Percentiles rank a stretch among this genome's conserved stretches.
phyloP scores from a whole-genome alignment of 495 filamentous ascomycete genomes.

The Penicillium malachiteum region DNA sequence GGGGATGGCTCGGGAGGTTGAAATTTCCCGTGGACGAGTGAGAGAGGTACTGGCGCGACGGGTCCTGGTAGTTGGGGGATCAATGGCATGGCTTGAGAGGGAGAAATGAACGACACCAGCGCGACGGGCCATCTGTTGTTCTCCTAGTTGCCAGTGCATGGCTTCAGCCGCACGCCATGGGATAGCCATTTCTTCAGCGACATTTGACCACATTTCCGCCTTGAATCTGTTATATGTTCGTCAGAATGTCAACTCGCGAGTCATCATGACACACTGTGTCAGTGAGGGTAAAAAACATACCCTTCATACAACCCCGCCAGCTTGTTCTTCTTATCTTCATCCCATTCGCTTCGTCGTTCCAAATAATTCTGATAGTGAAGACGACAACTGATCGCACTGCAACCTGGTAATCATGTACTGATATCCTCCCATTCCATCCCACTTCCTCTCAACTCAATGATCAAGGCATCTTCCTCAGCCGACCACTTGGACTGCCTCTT shows the following conservation, averaged over 20 bases:
- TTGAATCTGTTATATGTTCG: constrained; percentile 69
- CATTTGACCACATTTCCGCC: constrained; percentile 92
- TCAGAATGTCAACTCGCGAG: constrained; percentile 6
- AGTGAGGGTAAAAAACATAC: constrained; percentile 60
- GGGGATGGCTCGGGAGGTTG: constrained; percentile 36
- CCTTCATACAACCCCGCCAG: constrained; percentile 92
- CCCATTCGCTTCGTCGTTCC: constrained; percentile 87
- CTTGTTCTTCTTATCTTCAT: constrained; percentile 96
- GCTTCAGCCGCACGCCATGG: constrained; percentile 95
- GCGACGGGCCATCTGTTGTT: constrained; percentile 85
- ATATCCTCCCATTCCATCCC: constrained; percentile 99
- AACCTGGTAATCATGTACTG: constrained; percentile 82
- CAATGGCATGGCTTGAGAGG: constrained; percentile 58
- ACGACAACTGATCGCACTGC: constrained; percentile 89
- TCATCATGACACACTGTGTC: too few species aligned
- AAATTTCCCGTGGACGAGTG: constrained; percentile 43
- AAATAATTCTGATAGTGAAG: constrained; percentile 98
- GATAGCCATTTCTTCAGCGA: constrained; percentile 92
- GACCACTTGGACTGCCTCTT: constrained; percentile 98
- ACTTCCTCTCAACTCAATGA: constrained; percentile 81
- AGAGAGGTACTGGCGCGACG: constrained; percentile 48
- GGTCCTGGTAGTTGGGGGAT: constrained; percentile 48
- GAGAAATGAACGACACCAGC: constrained; percentile 83
- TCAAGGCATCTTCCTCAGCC: constrained; percentile 81
- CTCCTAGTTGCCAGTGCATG: constrained; percentile 97